Evolutionary conservation across 768 basidiomycete genomes (phyloP), one percentile per base, ranked within the genome.

Genomic region (Tricholoma sp.): DNA sequence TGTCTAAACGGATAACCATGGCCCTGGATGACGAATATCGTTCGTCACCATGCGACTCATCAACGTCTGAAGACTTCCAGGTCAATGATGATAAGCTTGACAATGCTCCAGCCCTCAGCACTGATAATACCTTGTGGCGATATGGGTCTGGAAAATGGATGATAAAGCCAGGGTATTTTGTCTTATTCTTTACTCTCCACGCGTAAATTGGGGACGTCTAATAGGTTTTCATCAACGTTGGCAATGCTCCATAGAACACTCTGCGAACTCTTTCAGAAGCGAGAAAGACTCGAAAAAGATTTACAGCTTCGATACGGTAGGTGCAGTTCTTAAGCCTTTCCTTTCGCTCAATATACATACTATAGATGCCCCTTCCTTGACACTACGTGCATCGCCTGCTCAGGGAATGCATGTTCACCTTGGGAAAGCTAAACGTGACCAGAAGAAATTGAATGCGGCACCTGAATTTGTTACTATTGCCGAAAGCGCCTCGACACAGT

Each of bases 371-470:
- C 83, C 87, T 21, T 91, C 91, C 11, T 65, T 93, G 59, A 85
- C 88, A 11, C 75, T 94, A 46, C 84, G 89, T 37, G 81, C 83
- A 22, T 86, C 81, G 0, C 79, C 84, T 16, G 78, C 78, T 9
- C 83, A 85, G 45, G 91, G 91, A 5, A 82, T 86, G 77, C 87
- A 89, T 66, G 79, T 92, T 41, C 91, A 92, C 60, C 71, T 93
- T 24, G 75, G 78, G 24, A 83, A 79, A 62, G 72, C 78, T 5
- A 91, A 83, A 68, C 83, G 85, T 27, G 88, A 90, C 58, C 79
- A 78, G 50, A 63, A 64, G 11, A 78, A 72, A 58, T 63, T 88
- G 32, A 77, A 77, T 59, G 65, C 64, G 11, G 74, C 82, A 22
- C 60, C 76, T 9, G 71, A 71, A 5, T 91, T 92, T 61, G 69